Conservation (phyloP, 805 yeast genomes). For the Saccharomycopsis guyanensis region DNA sequence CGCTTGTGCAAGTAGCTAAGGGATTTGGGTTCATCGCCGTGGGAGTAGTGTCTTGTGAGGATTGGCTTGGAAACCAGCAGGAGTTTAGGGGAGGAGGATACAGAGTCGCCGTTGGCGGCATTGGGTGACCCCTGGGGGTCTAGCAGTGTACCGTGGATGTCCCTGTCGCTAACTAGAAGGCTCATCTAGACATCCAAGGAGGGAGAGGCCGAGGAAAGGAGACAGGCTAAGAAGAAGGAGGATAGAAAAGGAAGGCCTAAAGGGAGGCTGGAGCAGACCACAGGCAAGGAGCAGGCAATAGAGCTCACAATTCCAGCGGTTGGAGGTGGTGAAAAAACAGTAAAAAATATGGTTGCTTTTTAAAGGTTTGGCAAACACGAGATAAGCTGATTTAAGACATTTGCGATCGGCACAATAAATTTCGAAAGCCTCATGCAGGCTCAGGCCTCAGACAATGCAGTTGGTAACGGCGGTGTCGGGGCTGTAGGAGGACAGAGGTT, state of each 20-base stretch:
- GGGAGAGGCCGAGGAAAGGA: background rate
- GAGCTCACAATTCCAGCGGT: background rate
- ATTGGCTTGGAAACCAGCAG: background rate
- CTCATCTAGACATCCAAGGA: background rate
- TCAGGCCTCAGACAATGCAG: background rate
- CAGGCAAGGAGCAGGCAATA: background rate
- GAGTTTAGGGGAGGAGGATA: background rate
- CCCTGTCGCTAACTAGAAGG: background rate
- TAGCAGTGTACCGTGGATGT: background rate
- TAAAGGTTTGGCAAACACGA: background rate
- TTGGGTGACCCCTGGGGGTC: background rate
- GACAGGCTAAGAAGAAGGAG: background rate
- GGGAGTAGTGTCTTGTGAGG: background rate
- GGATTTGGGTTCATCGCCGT: slow-evolving; percentile 5
- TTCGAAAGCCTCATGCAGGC: background rate
- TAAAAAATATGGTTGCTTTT: background rate
- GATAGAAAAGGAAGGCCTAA: background rate
- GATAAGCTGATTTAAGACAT: background rate
- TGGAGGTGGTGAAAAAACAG: background rate
- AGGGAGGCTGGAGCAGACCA: background rate
- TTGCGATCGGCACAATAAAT: background rate
- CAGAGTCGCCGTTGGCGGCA: background rate
- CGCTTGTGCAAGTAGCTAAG: slow-evolving; percentile 7
- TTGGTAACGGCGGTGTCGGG: no score
- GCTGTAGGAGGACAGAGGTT: no score